These are phyloP conservation scores for Alternaria triticimaculans DNA, from an alignment of 2,329 filamentous ascomycete species.

Conservation along the genomic window DNA sequence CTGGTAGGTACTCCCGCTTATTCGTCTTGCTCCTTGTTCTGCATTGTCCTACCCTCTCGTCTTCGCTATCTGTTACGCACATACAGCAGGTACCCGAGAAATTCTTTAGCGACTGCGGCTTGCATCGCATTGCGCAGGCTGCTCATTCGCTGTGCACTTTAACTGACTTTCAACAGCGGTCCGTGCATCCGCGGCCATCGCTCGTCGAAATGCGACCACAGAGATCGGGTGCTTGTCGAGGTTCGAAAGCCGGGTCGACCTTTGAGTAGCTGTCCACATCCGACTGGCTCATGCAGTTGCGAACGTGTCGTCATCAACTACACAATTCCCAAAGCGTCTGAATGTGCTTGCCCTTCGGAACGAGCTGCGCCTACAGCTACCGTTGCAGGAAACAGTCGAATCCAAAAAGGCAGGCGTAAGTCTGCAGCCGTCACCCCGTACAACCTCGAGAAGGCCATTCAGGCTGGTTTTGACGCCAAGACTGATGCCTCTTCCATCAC, in stretches of 20 bases:
- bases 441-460: constrained; percentile 45
- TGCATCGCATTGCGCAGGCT: background rate
- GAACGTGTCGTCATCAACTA: constrained; percentile 64
- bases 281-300: constrained; percentile 67
- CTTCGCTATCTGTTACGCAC: background rate
- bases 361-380: constrained; percentile 29
- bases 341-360: constrained; percentile 48
- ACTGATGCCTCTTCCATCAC: constrained; percentile 43
- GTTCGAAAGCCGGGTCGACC: constrained; percentile 76
- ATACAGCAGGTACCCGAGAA: background rate
- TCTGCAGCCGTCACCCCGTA: constrained; percentile 36
- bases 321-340: constrained; percentile 51
- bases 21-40: background rate
- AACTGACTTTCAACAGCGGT: constrained; percentile 58
- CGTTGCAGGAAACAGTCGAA: constrained; percentile 33
- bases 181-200: constrained; percentile 78
- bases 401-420: constrained; percentile 44
- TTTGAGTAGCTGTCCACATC: constrained; percentile 72
- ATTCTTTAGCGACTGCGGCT: background rate
- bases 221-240: constrained; percentile 71
- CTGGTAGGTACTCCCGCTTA: constrained; percentile 61
- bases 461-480: constrained; percentile 39
- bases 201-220: constrained; percentile 76
- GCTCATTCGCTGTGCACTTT: background rate
- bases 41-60: background rate